Evolutionary conservation across 306 rosid genomes (phyloP), one percentile per base, ranked within the genome.

Genomic region (Abrus pulchellus): DNA sequence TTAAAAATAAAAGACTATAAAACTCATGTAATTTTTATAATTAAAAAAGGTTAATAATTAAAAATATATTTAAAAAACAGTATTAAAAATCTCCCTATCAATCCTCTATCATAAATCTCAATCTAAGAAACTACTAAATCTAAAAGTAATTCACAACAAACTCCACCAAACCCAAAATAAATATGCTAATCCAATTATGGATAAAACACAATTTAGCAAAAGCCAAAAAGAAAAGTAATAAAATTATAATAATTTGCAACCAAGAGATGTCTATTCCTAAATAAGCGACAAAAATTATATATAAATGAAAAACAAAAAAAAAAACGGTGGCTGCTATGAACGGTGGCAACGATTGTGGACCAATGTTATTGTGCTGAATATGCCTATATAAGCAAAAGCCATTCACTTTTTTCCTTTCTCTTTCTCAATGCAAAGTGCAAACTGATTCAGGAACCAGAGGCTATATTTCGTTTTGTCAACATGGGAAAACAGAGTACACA

Each of bases 401-500:
- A 64, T 14, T 55, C 71, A 33, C 40, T 9, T 29, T 30, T 33
- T 53, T 3, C 33, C 8, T 33, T 53, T 3, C 33, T 12, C 7
- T 12, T 5, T 13, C 64, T 30, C 30, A 4, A 47, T 56, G 33
- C 7, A 6, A 66, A 71, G 49, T 55, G 9, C 75, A 74, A 74
- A 65, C 9, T 45, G 43, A 38, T 11, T 60, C 34, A 43, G 5
- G 34, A 63, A 62, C 75, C 44, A 9, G 66, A 82, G 81, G 84
- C 67, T 28, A 29, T 67, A 28, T 12, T 62, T 65, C 55, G 4
- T 32, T 28, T 2, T 9, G 36, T 49, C 72, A 60, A 74, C 41
- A 93, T 93, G 97, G 93, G 81, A 70, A 84, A 79, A 66, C 89
- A 67, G 81, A 81, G 68, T 57, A 55, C 13, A 3, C 54, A 72